These are phyloP conservation scores for Leishmania amazonensis DNA, from an alignment of 208 protist genomes.

Conservation along the genomic window DNA sequence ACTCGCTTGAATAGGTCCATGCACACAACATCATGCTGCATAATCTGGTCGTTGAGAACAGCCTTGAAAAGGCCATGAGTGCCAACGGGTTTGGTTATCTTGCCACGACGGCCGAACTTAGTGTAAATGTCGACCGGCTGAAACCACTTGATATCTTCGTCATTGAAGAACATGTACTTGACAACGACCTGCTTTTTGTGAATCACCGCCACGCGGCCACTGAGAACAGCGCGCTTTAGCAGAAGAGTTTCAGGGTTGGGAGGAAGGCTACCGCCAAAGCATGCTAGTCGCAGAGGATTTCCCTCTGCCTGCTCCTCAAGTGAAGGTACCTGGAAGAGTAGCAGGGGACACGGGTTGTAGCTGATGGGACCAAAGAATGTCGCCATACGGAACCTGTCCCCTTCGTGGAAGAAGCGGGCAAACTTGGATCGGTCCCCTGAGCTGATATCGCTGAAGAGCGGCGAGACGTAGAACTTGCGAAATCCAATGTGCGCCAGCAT, in stretches of 20 bases:
- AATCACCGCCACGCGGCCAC: slow-evolving; percentile 84
- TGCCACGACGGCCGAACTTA: slow-evolving; percentile 93
- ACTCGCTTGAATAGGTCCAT: slow-evolving; percentile 98
- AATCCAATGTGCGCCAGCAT: slow-evolving; percentile 91
- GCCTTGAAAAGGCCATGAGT: slow-evolving; percentile 98
- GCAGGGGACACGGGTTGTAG: slow-evolving; percentile 84
- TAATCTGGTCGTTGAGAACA: slow-evolving; percentile 93
- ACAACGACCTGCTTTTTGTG: slow-evolving; percentile 95
- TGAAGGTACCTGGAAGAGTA: slow-evolving; percentile 86
- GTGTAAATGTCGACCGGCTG: slow-evolving; percentile 97
- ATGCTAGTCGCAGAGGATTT: slow-evolving; percentile 67
- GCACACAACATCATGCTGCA: slow-evolving; percentile 96
- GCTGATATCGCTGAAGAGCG: slow-evolving; percentile 86
- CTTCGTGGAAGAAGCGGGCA: slow-evolving; percentile 82
- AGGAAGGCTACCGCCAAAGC: slow-evolving; percentile 76
- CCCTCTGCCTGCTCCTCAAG: slow-evolving; percentile 82
- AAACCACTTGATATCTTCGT: slow-evolving; percentile 98
- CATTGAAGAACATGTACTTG: slow-evolving; percentile 96
- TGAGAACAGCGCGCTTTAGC: slow-evolving; percentile 80
- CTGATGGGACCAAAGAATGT: slow-evolving; percentile 89
- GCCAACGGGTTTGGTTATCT: slow-evolving; percentile 96
- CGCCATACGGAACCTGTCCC: slow-evolving; percentile 82
- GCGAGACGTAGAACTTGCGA: slow-evolving; percentile 91
- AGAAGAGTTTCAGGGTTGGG: slow-evolving; percentile 85
- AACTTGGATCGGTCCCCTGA: slow-evolving; percentile 85